A percentile compares a stretch with the other conserved stretches of the same genome.
Evolutionary conservation across 2,329 filamentous ascomycete genomes (phyloP).

Genomic region (Thyridium curvatum): DNA sequence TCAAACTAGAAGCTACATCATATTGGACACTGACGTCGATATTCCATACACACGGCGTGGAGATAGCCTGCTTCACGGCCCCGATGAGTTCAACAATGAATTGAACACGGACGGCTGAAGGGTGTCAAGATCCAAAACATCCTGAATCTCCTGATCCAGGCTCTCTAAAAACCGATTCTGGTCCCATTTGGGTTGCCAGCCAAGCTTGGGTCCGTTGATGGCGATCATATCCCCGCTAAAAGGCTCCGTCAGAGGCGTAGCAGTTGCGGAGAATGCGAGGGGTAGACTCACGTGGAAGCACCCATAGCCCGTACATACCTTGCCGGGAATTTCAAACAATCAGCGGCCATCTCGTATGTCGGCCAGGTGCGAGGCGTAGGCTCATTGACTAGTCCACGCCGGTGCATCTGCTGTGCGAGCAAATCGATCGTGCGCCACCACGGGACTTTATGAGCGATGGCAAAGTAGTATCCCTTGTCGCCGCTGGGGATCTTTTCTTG

Average conservation of each 20-base stretch:
- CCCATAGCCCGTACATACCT: slow-evolving; percentile 16
- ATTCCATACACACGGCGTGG: too few species aligned
- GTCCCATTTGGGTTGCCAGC: slow-evolving; percentile 21
- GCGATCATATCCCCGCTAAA: slow-evolving; percentile 10
- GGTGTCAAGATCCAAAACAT: slow-evolving; percentile 14
- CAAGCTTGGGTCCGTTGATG: slow-evolving; percentile 13
- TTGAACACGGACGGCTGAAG: neutral
- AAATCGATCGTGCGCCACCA: slow-evolving; percentile 22
- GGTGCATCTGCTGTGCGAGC: slow-evolving; percentile 17
- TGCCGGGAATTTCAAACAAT: slow-evolving; percentile 20
- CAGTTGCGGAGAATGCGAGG: too few species aligned
- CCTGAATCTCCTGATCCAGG: slow-evolving; percentile 18
- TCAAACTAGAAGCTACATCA: too few species aligned
- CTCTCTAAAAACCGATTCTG: slow-evolving; percentile 14
- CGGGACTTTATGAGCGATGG: slow-evolving; percentile 15
- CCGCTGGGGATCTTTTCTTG: slow-evolving; percentile 18
- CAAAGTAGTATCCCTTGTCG: slow-evolving; percentile 26
- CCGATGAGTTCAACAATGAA: too few species aligned
- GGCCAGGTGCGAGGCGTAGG: slow-evolving; percentile 18
- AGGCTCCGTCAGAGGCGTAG: neutral
- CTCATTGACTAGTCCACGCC: slow-evolving; percentile 19
- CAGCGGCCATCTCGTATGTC: slow-evolving; percentile 21
- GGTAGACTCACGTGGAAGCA: slow-evolving; percentile 17
- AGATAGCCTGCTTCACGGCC: too few species aligned
- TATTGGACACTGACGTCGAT: too few species aligned